These are phyloP conservation scores for Verticillium dahliae DNA, from an alignment of 2,329 filamentous ascomycete species.

Conservation along the genomic window DNA sequence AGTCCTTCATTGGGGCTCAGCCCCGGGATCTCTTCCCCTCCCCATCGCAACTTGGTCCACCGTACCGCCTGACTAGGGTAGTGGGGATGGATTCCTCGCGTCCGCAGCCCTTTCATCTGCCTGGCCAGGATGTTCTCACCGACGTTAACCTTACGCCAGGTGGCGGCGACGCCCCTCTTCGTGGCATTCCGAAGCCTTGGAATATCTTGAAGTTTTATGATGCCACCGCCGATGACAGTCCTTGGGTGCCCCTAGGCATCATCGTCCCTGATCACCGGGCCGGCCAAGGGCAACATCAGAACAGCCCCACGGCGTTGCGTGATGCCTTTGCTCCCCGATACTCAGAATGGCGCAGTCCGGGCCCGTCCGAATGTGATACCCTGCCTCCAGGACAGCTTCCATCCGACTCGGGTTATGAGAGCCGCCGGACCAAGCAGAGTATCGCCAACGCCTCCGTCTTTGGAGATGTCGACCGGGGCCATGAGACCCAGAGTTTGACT, in stretches of 20 bases:
- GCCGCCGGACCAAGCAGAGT: slow-evolving; percentile 31
- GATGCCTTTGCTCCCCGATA: slow-evolving; percentile 21
- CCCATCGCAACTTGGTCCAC: background rate
- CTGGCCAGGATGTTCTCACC: background rate
- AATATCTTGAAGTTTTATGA: slow-evolving; percentile 26
- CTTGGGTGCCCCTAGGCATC: slow-evolving; percentile 33
- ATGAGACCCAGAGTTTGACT: slow-evolving; percentile 31
- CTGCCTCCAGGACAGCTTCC: slow-evolving; percentile 20
- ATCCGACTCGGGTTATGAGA: slow-evolving; percentile 42
- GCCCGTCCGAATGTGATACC: slow-evolving; percentile 33
- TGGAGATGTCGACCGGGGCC: slow-evolving; percentile 31
- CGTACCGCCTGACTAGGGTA: background rate
- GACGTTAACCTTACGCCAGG: background rate
- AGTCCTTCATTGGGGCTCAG: slow-evolving; percentile 2
- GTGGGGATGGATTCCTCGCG: slow-evolving; percentile 5
- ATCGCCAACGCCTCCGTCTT: slow-evolving; percentile 35
- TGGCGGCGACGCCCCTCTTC: background rate
- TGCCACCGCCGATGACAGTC: slow-evolving; percentile 26
- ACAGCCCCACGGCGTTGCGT: slow-evolving; percentile 16
- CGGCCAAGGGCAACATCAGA: slow-evolving; percentile 17
- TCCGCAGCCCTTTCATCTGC: background rate
- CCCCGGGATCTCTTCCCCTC: background rate
- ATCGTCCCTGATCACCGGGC: slow-evolving; percentile 21
- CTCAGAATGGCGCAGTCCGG: slow-evolving; percentile 19
- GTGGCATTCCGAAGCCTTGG: slow-evolving; percentile 14